Conservation (phyloP, 208 protist species). For the Leishmania major region DNA sequence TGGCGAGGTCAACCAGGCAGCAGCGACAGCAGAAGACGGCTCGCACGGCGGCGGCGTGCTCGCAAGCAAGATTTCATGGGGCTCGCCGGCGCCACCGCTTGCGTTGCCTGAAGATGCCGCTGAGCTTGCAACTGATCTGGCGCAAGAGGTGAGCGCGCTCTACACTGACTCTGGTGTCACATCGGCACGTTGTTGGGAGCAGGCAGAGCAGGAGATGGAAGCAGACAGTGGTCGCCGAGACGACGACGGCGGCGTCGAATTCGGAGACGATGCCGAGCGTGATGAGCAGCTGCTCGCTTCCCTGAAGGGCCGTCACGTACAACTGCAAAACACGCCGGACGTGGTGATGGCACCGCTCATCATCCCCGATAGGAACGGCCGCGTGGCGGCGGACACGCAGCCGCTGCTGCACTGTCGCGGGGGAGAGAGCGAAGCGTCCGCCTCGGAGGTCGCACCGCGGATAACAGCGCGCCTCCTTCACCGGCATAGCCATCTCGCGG, state of each 20-base stretch:
- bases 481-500: constrained; percentile 35
- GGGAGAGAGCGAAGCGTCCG: background rate
- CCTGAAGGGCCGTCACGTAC: constrained; percentile 9
- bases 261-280: constrained; percentile 23
- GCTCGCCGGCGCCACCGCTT: background rate
- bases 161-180: background rate
- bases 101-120: constrained; percentile 9
- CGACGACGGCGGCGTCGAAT: background rate
- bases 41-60: background rate
- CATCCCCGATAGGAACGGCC: constrained; percentile 29
- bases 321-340: constrained; percentile 23
- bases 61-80: too few species aligned
- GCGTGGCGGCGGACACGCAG: constrained; percentile 1
- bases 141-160: constrained; percentile 8
- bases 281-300: constrained; percentile 11
- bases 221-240: background rate
- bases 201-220: background rate
- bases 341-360: constrained; percentile 12
- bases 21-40: background rate
- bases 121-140: constrained; percentile 17
- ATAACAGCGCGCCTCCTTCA: constrained; percentile 15
- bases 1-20: background rate
- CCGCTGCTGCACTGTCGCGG: background rate
- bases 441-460: background rate
- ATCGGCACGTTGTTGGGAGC: background rate